Base-by-base conservation (phyloP, 441 rosid species). In the Populus hybrid region DNA sequence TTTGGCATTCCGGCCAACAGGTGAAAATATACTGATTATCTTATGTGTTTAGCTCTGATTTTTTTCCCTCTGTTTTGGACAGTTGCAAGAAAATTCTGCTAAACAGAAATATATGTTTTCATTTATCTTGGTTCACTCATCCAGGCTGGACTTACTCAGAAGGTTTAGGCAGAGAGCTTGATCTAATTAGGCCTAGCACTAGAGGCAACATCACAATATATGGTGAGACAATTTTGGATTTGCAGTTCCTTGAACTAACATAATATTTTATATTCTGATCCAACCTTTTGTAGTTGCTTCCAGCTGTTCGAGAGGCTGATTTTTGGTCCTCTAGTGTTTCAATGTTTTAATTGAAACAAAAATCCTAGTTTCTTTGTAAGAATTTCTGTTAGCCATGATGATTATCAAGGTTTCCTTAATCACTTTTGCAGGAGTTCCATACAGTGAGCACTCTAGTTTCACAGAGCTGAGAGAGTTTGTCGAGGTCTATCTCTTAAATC, bases 391-490 rank as follows among this genome's bases (percentile, higher is more conserved):
- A 1, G 74, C 78, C 29, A 42, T 33, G 72, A 77, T 72, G 71
- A 42, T 80, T 10, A n/a, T 45, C 33, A 61, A 66, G 64, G 72
- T 70, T 69, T 73, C 24, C 3, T 63, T 45, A 42, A 75, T 35
- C 74, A 28, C 75, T 14, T 74, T 35, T 74, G 40, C 87, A 91
- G 98, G 98, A 66, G 94, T 91, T 83, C 98, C 98, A 36, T 93
- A 88, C 76, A 93, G 94, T 72, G 96, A 93, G 86, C 98, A 90
- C 83, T 91, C 96, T n/a, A 92, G 98, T 84, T 93, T 89, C 83
- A 89, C 90, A 71, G 94, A 91, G 79, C 82, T 91, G 78, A 84
- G 74, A 80, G 93, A 90, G 80, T 93, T 93, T 89, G 91, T 93
- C 79, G 83, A 91, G 91, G 98, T 91, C 9, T 65, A 73, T 42